A percentile compares a stretch with the other conserved stretches of the same genome.
Evolutionary conservation across 257 asterid species (phyloP).

Genomic region (Nicotiana sylvestris): DNA sequence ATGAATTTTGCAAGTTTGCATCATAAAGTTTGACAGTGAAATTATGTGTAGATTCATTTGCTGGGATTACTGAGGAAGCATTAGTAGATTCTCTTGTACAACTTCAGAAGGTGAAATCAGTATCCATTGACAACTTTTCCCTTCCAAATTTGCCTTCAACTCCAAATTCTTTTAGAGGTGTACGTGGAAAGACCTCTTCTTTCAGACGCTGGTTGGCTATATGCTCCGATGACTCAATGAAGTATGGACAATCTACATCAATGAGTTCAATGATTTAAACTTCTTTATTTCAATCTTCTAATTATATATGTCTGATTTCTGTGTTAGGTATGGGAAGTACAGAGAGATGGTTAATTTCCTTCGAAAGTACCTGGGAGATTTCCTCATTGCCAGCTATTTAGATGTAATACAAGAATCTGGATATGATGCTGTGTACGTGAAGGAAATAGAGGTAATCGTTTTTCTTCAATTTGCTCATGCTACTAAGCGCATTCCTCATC

Average conservation of each 20-base stretch:
- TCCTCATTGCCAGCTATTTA: conserved; percentile 83
- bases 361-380: conserved; percentile 94
- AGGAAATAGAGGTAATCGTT: conserved; percentile 76
- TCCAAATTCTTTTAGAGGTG: conserved; percentile 78
- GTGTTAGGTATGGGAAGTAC: conserved; percentile 67
- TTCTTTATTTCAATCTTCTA: neutral
- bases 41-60: conserved; percentile 54
- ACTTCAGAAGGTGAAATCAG: conserved; percentile 35
- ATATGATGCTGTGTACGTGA: conserved; percentile 58
- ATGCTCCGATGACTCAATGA: conserved; percentile 75
- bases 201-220: conserved; percentile 86
- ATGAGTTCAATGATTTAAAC: neutral
- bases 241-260: conserved; percentile 32
- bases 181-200: conserved; percentile 70
- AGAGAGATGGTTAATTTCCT: conserved; percentile 67
- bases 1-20: conserved; percentile 5
- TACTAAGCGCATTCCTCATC: neutral
- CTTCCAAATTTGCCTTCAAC: conserved; percentile 68
- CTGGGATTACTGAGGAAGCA: conserved; percentile 61
- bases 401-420: conserved; percentile 77
- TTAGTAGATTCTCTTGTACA: conserved; percentile 52
- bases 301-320: conserved; percentile 10
- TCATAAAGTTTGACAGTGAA: conserved; percentile 9
- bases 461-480: neutral
- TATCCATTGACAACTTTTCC: conserved; percentile 52